Conservation (phyloP, 2,329 filamentous ascomycete genomes). For the Purpureocillium lavendulum region DNA sequence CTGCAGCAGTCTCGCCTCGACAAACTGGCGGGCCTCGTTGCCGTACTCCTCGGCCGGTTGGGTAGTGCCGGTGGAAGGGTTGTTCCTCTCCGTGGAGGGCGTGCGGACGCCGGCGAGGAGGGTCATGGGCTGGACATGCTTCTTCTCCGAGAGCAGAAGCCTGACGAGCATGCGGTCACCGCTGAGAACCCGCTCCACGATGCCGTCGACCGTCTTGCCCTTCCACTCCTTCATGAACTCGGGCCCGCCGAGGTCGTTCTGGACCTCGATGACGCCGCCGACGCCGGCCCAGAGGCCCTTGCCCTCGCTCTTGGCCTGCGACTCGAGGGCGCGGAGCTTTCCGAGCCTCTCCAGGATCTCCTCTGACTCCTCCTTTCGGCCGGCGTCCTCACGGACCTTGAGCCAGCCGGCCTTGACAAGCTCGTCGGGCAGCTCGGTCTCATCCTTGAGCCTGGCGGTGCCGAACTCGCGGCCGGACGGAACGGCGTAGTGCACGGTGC, state of each 20-base stretch:
- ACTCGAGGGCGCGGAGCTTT: slow-evolving; percentile 68
- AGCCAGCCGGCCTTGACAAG: slow-evolving; percentile 84
- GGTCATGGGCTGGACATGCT: slow-evolving; percentile 83
- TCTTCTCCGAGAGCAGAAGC: slow-evolving; percentile 68
- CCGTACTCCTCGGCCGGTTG: slow-evolving; percentile 84
- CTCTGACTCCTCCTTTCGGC: slow-evolving; percentile 80
- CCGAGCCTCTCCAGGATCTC: slow-evolving; percentile 65
- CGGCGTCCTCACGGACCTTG: slow-evolving; percentile 89
- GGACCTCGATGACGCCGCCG: slow-evolving; percentile 62
- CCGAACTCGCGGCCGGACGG: slow-evolving; percentile 85
- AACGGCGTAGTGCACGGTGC: slow-evolving; percentile 79
- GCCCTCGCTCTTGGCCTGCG: slow-evolving; percentile 65
- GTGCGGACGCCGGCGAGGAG: slow-evolving; percentile 83
- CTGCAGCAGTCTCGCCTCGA: slow-evolving; percentile 79
- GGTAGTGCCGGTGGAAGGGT: slow-evolving; percentile 67
- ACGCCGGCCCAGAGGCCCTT: slow-evolving; percentile 73
- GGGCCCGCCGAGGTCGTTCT: slow-evolving; percentile 72
- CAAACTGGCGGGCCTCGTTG: slow-evolving; percentile 80
- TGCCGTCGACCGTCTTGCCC: slow-evolving; percentile 72
- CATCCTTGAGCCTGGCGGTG: slow-evolving; percentile 66
- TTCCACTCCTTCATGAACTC: slow-evolving; percentile 79
- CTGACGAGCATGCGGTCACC: slow-evolving; percentile 85
- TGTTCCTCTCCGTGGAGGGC: slow-evolving; percentile 79
- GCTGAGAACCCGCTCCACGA: slow-evolving; percentile 85
- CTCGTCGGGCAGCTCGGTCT: slow-evolving; percentile 70